A percentile compares a stretch with the other conserved stretches of the same genome.
Evolutionary conservation across 176 grass and related monocot species (phyloP).

Genomic region (Thinopyrum elongatum): DNA sequence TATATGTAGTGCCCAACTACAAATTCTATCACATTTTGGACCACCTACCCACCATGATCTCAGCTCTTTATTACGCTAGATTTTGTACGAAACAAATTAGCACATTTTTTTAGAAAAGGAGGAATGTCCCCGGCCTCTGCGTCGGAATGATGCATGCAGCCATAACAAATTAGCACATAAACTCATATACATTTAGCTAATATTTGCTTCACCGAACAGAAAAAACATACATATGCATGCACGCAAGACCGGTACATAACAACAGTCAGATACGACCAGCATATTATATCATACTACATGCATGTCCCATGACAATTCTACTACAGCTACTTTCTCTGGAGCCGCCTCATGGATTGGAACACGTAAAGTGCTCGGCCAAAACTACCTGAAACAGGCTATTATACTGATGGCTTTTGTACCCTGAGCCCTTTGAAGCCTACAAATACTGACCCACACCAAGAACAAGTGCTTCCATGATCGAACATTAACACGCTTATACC

Average conservation of each 20-base stretch:
- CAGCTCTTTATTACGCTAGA: neutral
- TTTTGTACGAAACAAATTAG: neutral
- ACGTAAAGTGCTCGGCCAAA: conserved; percentile 29
- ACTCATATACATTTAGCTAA: neutral
- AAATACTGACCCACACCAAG: conserved; percentile 62
- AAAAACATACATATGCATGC: neutral
- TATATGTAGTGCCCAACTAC: conserved; percentile 12
- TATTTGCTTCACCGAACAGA: neutral
- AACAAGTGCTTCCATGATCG: conserved; percentile 62
- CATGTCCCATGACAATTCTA: conserved; percentile 26
- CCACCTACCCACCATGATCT: neutral
- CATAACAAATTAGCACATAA: neutral
- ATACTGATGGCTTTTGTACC: conserved; percentile 48
- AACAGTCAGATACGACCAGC: neutral
- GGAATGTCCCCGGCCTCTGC: too few relatives aligned
- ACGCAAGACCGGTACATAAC: neutral
- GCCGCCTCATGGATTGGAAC: conserved; percentile 47
- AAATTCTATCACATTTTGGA: neutral
- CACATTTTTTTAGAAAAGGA: too few relatives aligned
- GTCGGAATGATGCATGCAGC: too few relatives aligned
- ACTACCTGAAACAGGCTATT: conserved; percentile 44
- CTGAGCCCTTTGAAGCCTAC: conserved; percentile 67
- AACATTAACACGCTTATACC: conserved; percentile 55
- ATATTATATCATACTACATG: neutral
- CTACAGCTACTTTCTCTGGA: neutral